Conservation (phyloP, 2,329 filamentous ascomycete genomes). For the Claviceps maximensis region DNA sequence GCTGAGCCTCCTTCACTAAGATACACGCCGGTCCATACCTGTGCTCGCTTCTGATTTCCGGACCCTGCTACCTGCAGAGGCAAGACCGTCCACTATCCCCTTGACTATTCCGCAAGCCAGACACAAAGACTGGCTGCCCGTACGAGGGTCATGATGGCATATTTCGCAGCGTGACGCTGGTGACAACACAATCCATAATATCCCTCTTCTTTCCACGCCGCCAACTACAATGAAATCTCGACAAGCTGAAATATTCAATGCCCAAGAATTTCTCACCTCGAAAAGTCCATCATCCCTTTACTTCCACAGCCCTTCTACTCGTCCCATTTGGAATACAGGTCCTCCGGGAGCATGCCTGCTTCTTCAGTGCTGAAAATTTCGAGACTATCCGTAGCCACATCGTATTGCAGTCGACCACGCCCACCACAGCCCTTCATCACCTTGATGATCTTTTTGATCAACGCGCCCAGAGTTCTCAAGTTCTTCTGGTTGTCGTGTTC, state of each 20-base stretch:
- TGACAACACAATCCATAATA: not conserved
- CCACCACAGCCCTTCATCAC: not conserved
- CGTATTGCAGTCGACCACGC: not conserved
- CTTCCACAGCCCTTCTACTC: not conserved
- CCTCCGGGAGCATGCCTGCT: not conserved
- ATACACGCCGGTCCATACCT: not conserved
- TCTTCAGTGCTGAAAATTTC: not conserved
- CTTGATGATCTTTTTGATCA: slow-evolving; percentile 14
- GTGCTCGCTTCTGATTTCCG: too few relatives aligned
- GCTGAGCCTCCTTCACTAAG: not conserved
- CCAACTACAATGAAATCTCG: too few relatives aligned
- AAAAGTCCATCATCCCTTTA: too few relatives aligned
- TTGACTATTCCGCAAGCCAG: not conserved
- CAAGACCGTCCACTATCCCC: not conserved
- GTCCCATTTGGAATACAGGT: slow-evolving; percentile 4
- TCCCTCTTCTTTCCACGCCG: not conserved
- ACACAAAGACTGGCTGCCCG: too few relatives aligned
- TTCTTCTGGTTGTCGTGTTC: slow-evolving; percentile 19
- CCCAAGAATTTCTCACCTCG: too few relatives aligned
- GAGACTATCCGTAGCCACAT: not conserved
- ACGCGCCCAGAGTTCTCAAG: slow-evolving; percentile 17
- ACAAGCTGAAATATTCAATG: too few relatives aligned
- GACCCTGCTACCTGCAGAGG: too few relatives aligned
- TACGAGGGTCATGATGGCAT: too few relatives aligned
- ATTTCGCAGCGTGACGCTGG: too few relatives aligned